These are phyloP conservation scores for Trametes cinnabarina DNA, from an alignment of 768 basidiomycete genomes.

Conservation along the genomic window DNA sequence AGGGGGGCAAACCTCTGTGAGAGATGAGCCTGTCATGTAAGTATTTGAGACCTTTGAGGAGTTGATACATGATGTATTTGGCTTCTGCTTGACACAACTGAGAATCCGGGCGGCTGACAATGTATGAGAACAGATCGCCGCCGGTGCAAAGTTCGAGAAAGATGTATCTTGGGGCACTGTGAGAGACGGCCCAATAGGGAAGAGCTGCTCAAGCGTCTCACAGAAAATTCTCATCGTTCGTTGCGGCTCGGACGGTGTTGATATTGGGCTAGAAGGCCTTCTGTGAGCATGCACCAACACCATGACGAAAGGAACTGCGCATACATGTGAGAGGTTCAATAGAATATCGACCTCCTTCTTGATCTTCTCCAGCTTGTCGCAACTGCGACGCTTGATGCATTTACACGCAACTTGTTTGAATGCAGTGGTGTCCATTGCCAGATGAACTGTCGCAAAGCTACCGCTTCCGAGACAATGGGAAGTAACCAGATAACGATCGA, in stretches of 20 bases:
- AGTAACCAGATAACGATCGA: constrained; percentile 71
- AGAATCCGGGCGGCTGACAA: constrained; percentile 55
- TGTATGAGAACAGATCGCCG: constrained; percentile 86
- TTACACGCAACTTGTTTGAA: constrained; percentile 83
- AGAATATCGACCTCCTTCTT: constrained; percentile 81
- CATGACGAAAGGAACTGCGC: constrained; percentile 18
- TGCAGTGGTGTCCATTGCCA: constrained; percentile 63
- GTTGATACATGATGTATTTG: constrained; percentile 81
- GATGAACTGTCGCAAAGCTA: constrained; percentile 78
- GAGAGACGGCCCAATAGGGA: no score
- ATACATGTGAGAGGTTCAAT: constrained; percentile 67
- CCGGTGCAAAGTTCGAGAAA: constrained; percentile 85
- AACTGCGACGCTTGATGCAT: constrained; percentile 65
- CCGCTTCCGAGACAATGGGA: constrained; percentile 79
- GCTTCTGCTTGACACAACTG: constrained; percentile 76
- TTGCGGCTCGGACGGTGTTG: constrained; percentile 71
- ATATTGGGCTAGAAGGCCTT: constrained; percentile 63
- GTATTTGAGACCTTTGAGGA: constrained; percentile 68
- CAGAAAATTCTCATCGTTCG: constrained; percentile 27
- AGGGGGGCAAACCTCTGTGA: constrained; percentile 61
- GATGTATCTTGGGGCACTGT: constrained; percentile 52
- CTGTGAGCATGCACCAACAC: not conserved
- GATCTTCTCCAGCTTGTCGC: constrained; percentile 55
- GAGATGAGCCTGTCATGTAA: constrained; percentile 71
- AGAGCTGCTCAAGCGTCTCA: constrained; percentile 2